Base-by-base conservation (phyloP, 345 rosid species). In the Acer campestre region DNA sequence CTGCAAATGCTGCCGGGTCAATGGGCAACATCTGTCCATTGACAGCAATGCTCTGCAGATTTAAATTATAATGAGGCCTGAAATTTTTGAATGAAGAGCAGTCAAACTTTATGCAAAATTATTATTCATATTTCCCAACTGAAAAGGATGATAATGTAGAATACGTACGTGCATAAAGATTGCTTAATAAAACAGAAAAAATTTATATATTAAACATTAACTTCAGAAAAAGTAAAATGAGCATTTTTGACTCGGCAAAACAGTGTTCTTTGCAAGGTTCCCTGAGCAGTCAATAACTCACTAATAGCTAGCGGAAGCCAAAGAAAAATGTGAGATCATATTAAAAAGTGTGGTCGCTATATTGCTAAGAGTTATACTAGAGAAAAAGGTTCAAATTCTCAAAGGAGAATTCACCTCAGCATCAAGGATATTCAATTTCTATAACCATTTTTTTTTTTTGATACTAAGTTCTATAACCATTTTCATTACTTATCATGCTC, bases 11-110 rank as follows among this genome's bases (percentile, higher is more conserved):
- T 18, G 90, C 80, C 51, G 90, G 88, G 80, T 89, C 87, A 61
- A 97, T 90, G 58, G 89, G 82, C 64, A 97, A 85, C 64, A 81
- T 79, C 82, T 90, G 92, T 49, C 97, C 97, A 67, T 84, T 87
- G 67, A 97, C 90, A 27, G 89, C 79, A 79, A 97, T 90, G 85
- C 97, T 93, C 79, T 86, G 90, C 65, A 97, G 88, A 58, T 90
- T 80, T 85, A 97, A 86, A 89, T 93, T 97, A 85, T 97, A 97
- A 84, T 97, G 99, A 77, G 98, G 90, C 96, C 99, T 97, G 97
- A 79, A 81, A 80, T 77, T 79, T 20, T 75, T 73, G 65, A 55
- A 74, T 49, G 44, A 75, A 58, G 73, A 64, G 56, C 64, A 46
- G 66, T 86, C 75, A 79, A 84, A 66, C 51, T 51, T 23, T 66